Evolutionary conservation across 2,329 filamentous ascomycete genomes (phyloP), one percentile per base, ranked within the genome.

Genomic region (Aureobasidium sp.): DNA sequence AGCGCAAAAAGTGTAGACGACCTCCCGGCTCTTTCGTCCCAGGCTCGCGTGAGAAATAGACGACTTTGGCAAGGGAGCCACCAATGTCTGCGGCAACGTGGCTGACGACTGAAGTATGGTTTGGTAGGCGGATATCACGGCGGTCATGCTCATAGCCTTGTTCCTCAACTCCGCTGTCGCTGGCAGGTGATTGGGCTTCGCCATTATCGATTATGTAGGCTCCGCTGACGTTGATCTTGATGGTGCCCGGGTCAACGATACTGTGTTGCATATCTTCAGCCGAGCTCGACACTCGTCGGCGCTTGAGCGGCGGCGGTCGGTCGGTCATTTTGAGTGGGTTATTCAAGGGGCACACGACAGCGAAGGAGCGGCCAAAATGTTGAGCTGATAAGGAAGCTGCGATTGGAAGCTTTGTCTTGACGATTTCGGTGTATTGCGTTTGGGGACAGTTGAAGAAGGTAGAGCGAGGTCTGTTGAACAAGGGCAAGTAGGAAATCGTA

Each of bases 81-180:
- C 94, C 94, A 74, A 99, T 97, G 90, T 99, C 94, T 64, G 97
- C 88, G 59, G 94, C 94, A 68, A 99, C 90, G 79, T 99, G 94
- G 79, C 91, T 97, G 68, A 99, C 93, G 9, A 96, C 87, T 12
- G 89, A 89, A 13, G 90, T 96, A 76, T 99, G 94, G 75, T 97
- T 94, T 32, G 94, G 94, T 64, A 99, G 79, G n/a, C 94, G 84
- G 69, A 99, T 99, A 73, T 97, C 94, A 72, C 90, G 91, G 62
- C 90, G 91, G 74, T 95, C 90, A 74, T 87, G 84, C 66, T 85
- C 80, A 62, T 84, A 81, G 27, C 82, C 80, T 51, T 84, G 81
- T 65, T 80, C 77, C 79, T 66, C 68, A 34, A 39, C 34, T 20
- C 50, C 51, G 57, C 75, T 75, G 62, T 73, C 74, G 57, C 66